Evolutionary conservation across 495 filamentous ascomycete species (phyloP).

Genomic region (Filosporella fistucella): DNA sequence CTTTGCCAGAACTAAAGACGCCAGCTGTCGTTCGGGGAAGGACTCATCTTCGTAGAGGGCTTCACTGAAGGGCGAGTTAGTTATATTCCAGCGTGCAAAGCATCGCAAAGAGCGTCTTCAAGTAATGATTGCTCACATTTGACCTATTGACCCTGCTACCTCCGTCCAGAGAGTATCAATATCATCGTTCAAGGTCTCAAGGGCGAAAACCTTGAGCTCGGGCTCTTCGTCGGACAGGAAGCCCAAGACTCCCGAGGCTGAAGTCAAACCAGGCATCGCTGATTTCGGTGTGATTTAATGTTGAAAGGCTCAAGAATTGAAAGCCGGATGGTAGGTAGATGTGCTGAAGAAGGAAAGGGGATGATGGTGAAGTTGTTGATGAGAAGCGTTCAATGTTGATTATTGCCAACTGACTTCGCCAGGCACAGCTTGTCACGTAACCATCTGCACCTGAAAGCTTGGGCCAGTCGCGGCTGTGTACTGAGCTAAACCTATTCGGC

Average conservation of each 20-base stretch:
- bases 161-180: constrained; percentile 97
- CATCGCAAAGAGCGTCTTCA: background rate
- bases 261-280: constrained; percentile 86
- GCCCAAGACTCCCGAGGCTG: constrained; percentile 89
- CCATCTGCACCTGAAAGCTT: too few relatives aligned
- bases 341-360: background rate
- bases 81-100: constrained; percentile 6
- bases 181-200: constrained; percentile 89
- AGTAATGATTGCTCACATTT: constrained; percentile 68
- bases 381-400: constrained; percentile 7
- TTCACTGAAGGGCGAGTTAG: constrained; percentile 55
- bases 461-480: too few relatives aligned
- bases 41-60: constrained; percentile 93
- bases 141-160: constrained; percentile 82
- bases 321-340: background rate
- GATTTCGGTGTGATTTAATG: background rate
- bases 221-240: constrained; percentile 93
- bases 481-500: too few relatives aligned
- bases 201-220: constrained; percentile 87
- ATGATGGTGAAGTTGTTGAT: constrained; percentile 1
- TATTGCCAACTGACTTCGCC: constrained; percentile 1
- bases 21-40: constrained; percentile 91
- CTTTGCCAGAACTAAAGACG: constrained; percentile 91
- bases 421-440: constrained; percentile 21
- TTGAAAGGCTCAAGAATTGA: background rate